Base-by-base conservation (phyloP, 2,329 filamentous ascomycete genomes). In the Fusarium tjaetaba region DNA sequence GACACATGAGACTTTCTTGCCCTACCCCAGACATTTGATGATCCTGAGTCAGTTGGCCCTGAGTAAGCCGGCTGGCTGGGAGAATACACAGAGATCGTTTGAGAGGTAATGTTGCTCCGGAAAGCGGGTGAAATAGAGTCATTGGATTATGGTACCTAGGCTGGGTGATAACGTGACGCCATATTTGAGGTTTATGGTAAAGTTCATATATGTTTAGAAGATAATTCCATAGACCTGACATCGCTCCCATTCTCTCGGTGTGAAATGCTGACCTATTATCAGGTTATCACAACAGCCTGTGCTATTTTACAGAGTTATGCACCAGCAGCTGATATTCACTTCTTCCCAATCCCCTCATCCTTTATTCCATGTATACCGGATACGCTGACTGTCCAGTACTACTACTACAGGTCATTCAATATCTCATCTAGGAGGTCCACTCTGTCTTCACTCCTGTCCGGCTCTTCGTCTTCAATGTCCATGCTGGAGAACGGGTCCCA, bases 231-330 rank as follows among this genome's bases (percentile, higher is more conserved):
- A 11, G 8, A 18, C 22, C 9, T 13, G 3, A 16, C 16, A n/a
- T 32, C 15, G 3, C 10, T 32, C 14, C 11, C 4, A 16, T 32
- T 7, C 11, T 49, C 22, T 32, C 1, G 2, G 20, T 4, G 11
- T 15, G 13, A 22, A 28, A 28, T 9, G 0, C 4, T 28, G 9
- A 9, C 13, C 2, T 22, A 32, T 49, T 32, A 9, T n/a, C 4
- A 0, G 8, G 3, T 11, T n/a, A 5, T n/a, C 7, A 13, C 15
- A 49, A 49, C 0, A 11, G n/a, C 10, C 4, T 7, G 4, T 30
- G 2, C 18, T 22, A 10, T 30, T 30, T 20, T 6, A 10, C 24
- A 20, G 5, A 10, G 1, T 20, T n/a, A 7, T n/a, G 6, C 2
- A 4, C 9, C 26, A n/a, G 26, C 14, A 11, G 14, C 14, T 26